Conservation (phyloP, 768 basidiomycete species). For the Podaxis sp. region DNA sequence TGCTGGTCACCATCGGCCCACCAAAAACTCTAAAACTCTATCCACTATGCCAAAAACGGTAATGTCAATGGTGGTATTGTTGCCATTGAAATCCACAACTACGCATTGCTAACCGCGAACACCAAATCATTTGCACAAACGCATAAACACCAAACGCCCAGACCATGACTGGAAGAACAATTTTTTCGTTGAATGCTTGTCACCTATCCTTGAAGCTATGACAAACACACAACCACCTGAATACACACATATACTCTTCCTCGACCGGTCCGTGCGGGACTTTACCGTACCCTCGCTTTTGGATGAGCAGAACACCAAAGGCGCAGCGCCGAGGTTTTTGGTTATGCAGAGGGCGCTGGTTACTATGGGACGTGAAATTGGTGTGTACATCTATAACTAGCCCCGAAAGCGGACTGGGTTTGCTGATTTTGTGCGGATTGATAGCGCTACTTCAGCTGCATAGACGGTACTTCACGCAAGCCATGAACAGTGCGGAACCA, state of each 20-base stretch:
- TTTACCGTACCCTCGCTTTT: slow-evolving; percentile 54
- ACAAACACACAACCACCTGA: slow-evolving; percentile 47
- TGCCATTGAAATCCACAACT: background rate
- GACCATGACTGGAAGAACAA: slow-evolving; percentile 73
- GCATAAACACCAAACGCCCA: slow-evolving; percentile 22
- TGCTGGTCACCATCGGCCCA: too few species aligned
- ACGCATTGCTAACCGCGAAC: too few species aligned
- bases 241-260: slow-evolving; percentile 50
- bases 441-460: slow-evolving; percentile 68
- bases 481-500: slow-evolving; percentile 51
- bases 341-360: slow-evolving; percentile 67
- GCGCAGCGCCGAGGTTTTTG: slow-evolving; percentile 46
- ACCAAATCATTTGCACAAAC: background rate
- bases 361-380: slow-evolving; percentile 61
- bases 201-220: slow-evolving; percentile 60
- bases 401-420: background rate
- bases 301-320: slow-evolving; percentile 38
- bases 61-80: background rate
- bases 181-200: slow-evolving; percentile 63
- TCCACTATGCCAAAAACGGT: background rate
- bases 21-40: background rate
- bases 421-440: background rate
- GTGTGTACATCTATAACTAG: slow-evolving; percentile 30
- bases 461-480: slow-evolving; percentile 65
- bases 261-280: slow-evolving; percentile 57